These are phyloP conservation scores for Calonectria ilicicola DNA, from an alignment of 2,329 filamentous ascomycete species.

Conservation along the genomic window DNA sequence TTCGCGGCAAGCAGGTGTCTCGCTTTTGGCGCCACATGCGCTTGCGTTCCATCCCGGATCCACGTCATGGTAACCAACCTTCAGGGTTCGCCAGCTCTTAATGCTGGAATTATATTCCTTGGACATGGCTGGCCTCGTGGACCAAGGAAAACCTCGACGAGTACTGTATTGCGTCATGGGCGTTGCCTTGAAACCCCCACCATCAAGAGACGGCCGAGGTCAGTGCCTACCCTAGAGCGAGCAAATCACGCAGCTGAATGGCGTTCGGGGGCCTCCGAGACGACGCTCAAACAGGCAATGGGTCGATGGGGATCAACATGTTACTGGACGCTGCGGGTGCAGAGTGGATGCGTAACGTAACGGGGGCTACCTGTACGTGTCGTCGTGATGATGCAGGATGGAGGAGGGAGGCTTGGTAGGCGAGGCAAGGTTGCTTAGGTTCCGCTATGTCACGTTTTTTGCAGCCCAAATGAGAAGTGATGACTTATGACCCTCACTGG, in stretches of 20 bases:
- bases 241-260: background rate
- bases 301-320: constrained; percentile 5
- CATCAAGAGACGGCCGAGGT: background rate
- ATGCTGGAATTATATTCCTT: background rate
- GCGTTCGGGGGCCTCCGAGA: constrained; percentile 12
- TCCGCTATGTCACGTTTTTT: constrained; percentile 40
- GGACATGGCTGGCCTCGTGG: constrained; percentile 7
- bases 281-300: constrained; percentile 18
- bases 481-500: constrained; percentile 3
- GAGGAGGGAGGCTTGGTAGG: background rate
- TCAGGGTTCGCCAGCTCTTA: background rate
- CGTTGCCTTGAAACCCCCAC: constrained; percentile 8
- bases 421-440: constrained; percentile 23
- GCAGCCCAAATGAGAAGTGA: constrained; percentile 19
- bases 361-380: constrained; percentile 5
- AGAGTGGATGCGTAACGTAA: constrained; percentile 23
- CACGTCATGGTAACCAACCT: background rate
- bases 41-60: background rate
- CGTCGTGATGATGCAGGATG: constrained; percentile 4
- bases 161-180: constrained; percentile 23
- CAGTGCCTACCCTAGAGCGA: constrained; percentile 14
- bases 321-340: background rate
- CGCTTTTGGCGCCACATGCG: background rate
- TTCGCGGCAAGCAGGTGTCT: background rate
- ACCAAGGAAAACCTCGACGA: constrained; percentile 9